Evolutionary conservation across 176 grass and related monocot genomes (phyloP), one percentile per base, ranked within the genome.

Genomic region (Oryza meridionalis): DNA sequence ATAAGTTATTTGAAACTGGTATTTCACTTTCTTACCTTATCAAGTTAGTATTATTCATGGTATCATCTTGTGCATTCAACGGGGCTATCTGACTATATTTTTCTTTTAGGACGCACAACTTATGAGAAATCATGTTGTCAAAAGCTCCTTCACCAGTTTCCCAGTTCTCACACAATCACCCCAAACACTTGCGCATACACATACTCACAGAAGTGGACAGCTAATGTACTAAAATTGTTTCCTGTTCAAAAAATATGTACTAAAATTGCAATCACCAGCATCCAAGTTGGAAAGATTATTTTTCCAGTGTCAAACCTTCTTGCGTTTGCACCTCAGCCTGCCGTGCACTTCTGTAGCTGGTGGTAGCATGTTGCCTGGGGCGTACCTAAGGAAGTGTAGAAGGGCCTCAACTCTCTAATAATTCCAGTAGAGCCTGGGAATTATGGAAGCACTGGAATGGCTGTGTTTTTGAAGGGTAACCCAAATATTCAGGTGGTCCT

Each of bases 121-220:
- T 82, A 82, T 45, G 65, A 5, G 19, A 50, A 82, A 77, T 49
- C 19, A 33, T 82, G 65, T 82, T 82, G 37, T 78, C n/a, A 6
- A 22, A 24, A 72, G 16, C 43, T 24, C 26, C 40, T n/a, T 46
- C 55, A 61, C 46, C 68, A 69, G 11, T 42, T 71, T 81, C 35
- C 50, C 16, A 19, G 2, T 49, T 49, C 46, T 4, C 46, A 49
- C 46, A 49, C 46, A 49, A 49, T 49, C 46, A 49, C 4, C 55
- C 55, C 19, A 21, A 61, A 61, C 21, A 61, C 4, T 1, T 22
- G 21, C 21, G 2, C 7, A 22, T 21, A 9, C 55, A 61, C 10
- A 4, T 19, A 55, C 6, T 7, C 5, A 19, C 50, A 55, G 73
- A 77, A 40, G 3, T 88, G 73, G 73, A 19, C 17, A 84, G 40